A percentile compares a stretch with the other conserved stretches of the same genome.
phyloP scores from a whole-genome alignment of 2,329 filamentous ascomycete genomes.

The Gaeumannomyces sp. region DNA sequence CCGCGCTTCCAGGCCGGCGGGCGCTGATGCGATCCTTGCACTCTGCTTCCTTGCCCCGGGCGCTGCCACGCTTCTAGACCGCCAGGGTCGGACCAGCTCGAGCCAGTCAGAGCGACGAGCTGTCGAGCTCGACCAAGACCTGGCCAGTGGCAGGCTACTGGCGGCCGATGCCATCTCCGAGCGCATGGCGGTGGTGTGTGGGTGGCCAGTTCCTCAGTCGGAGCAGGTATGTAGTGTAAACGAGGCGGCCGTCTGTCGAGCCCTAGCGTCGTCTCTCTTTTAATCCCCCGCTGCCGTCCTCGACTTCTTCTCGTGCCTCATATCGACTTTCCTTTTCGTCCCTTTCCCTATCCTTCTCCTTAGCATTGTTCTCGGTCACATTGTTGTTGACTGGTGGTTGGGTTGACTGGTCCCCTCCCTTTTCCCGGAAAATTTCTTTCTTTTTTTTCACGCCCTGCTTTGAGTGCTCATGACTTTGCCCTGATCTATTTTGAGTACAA shows the following conservation, averaged over 20 bases:
- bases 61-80: neutral
- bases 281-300: neutral
- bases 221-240: neutral
- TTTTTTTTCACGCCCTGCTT: neutral
- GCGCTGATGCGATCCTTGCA: neutral
- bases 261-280: neutral
- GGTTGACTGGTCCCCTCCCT: neutral
- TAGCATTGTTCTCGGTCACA: constrained; percentile 4
- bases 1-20: neutral
- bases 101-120: neutral
- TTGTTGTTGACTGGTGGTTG: constrained; percentile 1
- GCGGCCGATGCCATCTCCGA: neutral
- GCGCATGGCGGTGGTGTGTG: neutral
- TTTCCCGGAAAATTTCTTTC: neutral
- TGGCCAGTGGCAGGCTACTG: no score
- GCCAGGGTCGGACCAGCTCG: neutral
- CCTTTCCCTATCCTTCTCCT: constrained; percentile 11
- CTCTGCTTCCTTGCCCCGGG: neutral
- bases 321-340: neutral
- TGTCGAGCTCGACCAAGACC: neutral
- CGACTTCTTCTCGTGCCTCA: neutral
- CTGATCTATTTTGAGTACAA: neutral
- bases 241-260: neutral
- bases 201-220: neutral
- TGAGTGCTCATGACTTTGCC: neutral